These are phyloP conservation scores for Stemphylium vesicarium DNA, from an alignment of 2,329 filamentous ascomycete species.

Conservation along the genomic window DNA sequence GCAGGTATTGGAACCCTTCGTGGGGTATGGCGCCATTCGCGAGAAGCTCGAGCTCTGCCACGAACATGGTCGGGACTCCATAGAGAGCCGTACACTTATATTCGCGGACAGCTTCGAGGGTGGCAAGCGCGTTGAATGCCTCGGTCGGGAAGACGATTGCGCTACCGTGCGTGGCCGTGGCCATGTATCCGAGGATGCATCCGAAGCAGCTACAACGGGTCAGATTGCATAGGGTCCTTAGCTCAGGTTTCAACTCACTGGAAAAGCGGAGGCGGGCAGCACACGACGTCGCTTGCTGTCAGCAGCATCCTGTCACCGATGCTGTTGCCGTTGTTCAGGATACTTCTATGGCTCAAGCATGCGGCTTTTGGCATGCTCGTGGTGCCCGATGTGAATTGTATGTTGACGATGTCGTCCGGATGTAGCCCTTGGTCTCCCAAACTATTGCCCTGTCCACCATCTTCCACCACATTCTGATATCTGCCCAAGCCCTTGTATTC, in stretches of 20 bases:
- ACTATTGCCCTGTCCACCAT: slow-evolving; percentile 48
- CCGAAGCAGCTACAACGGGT: slow-evolving; percentile 73
- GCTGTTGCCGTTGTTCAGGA: slow-evolving; percentile 88
- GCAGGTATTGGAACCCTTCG: slow-evolving; percentile 67
- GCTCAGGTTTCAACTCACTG: slow-evolving; percentile 41
- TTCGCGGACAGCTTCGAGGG: slow-evolving; percentile 68
- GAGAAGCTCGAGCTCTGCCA: slow-evolving; percentile 82
- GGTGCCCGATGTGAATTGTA: slow-evolving; percentile 97
- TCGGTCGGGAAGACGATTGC: slow-evolving; percentile 85
- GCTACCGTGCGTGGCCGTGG: slow-evolving; percentile 82
- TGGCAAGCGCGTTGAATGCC: slow-evolving; percentile 80
- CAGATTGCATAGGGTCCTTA: not conserved
- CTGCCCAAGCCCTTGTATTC: slow-evolving; percentile 46
- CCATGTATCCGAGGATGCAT: slow-evolving; percentile 92
- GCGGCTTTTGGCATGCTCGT: slow-evolving; percentile 91
- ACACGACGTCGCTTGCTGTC: slow-evolving; percentile 71
- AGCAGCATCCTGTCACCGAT: slow-evolving; percentile 88
- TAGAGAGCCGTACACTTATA: slow-evolving; percentile 74
- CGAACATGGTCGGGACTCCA: slow-evolving; percentile 94
- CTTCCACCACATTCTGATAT: slow-evolving; percentile 55
- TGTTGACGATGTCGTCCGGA: slow-evolving; percentile 80
- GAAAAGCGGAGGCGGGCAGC: slow-evolving; percentile 65
- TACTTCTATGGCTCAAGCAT: slow-evolving; percentile 82
- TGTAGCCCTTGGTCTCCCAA: slow-evolving; percentile 59
- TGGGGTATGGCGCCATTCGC: slow-evolving; percentile 54